phyloP scores from a whole-genome alignment of 495 filamentous ascomycete species.

The Penicillium maclennaniae region DNA sequence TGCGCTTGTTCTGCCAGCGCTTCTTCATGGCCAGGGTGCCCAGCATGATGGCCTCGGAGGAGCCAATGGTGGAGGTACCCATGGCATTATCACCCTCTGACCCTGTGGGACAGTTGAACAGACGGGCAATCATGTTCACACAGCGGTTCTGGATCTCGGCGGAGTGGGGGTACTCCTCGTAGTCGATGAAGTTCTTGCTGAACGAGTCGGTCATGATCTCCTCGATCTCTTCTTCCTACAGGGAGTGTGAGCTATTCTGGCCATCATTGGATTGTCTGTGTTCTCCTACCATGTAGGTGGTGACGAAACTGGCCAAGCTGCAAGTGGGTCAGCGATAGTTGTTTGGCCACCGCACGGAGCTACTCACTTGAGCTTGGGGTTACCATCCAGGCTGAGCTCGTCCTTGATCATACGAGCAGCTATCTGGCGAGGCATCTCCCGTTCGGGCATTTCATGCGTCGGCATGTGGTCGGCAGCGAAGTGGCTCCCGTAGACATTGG shows the following conservation, averaged over 20 bases:
- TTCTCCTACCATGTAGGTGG: slow-evolving; percentile 25
- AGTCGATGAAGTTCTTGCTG: slow-evolving; percentile 91
- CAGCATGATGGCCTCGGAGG: slow-evolving; percentile 88
- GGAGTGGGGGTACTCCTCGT: slow-evolving; percentile 85
- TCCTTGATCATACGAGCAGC: slow-evolving; percentile 96
- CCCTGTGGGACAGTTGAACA: slow-evolving; percentile 68
- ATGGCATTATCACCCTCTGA: slow-evolving; percentile 55
- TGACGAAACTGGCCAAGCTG: slow-evolving; percentile 27
- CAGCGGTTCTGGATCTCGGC: slow-evolving; percentile 91
- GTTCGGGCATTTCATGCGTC: slow-evolving; percentile 37
- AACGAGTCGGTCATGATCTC: slow-evolving; percentile 86
- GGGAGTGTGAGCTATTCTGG: not conserved
- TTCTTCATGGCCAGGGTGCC: slow-evolving; percentile 91
- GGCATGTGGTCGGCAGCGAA: slow-evolving; percentile 71
- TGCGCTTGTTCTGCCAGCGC: slow-evolving; percentile 82
- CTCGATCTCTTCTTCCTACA: slow-evolving; percentile 81
- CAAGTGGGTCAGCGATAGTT: slow-evolving; percentile 1
- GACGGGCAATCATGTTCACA: slow-evolving; percentile 87
- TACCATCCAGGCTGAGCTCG: slow-evolving; percentile 85
- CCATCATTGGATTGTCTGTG: not conserved
- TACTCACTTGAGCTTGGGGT: slow-evolving; percentile 76
- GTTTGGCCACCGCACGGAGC: not conserved
- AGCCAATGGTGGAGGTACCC: slow-evolving; percentile 82
- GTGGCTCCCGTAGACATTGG: slow-evolving; percentile 78
- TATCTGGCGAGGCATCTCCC: slow-evolving; percentile 83